Base-by-base conservation (phyloP, 2,329 filamentous ascomycete species). In the Atkinsonella hypoxylon region DNA sequence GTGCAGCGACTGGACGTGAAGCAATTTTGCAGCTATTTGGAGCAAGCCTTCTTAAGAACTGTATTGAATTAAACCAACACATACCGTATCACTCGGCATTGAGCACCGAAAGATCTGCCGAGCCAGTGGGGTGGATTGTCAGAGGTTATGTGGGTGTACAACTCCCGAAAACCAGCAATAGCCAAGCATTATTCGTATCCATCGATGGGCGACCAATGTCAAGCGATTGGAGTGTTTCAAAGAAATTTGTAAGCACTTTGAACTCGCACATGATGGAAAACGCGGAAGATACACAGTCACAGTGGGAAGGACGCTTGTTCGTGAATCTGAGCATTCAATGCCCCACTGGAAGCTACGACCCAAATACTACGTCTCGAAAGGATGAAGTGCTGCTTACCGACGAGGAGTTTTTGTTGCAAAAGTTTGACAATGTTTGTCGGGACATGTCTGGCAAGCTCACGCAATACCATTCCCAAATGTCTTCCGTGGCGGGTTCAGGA, bases 281-380 rank as follows among this genome's bases (percentile, higher is more conserved):
- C n/a, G 5, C 30, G 15, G 42, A 6, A 44, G 15, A 17, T 34
- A 31, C 9, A 53, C 57, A 7, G 57, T 62, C 26, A 59, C 26
- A 26, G 1, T 26, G 26, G 6, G 26, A 56, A 44, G 72, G 70
- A 17, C 75, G 78, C 47, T 74, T 76, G 0, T 89, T 89, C 59
- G 64, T 89, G 40, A 73, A 73, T 40, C 64, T 90, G 38, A 76
- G 81, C 51, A 79, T 90, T 31, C 62, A 62, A 13, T 89, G 84
- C 58, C 75, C 79, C 0, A 61, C 68, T 1, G 73, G 74, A 30
- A 81, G 72, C 52, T 90, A 90, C 58, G 86, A 90, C 64, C 71
- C 75, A 1, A 90, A 89, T 56, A 65, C 89, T 6, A 81, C 88
- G 53, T 78, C 85, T 3, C 71, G 79, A 3, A 90, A 90, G 61